phyloP scores from a whole-genome alignment of 768 basidiomycete genomes.

The Dendrothele bispora region DNA sequence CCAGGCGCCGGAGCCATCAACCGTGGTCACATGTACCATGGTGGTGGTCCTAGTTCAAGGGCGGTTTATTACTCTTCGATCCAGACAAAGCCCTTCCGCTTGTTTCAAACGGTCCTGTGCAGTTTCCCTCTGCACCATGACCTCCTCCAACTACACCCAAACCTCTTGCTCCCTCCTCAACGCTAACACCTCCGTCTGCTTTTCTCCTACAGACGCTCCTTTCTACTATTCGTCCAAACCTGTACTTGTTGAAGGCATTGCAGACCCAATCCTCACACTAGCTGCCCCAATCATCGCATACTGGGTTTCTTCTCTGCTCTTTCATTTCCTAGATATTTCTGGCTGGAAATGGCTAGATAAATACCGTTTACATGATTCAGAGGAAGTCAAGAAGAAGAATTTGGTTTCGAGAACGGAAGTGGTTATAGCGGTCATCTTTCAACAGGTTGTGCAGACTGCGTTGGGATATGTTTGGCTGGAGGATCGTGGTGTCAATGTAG shows the following conservation, averaged over 20 bases:
- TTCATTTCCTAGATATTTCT: slow-evolving; percentile 80
- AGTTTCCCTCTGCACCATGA: too few relatives aligned
- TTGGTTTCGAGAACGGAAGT: slow-evolving; percentile 72
- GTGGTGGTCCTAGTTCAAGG: too few relatives aligned
- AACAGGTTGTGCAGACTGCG: slow-evolving; percentile 82
- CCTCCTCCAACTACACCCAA: too few relatives aligned
- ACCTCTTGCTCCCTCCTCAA: too few relatives aligned
- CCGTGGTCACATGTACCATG: too few relatives aligned
- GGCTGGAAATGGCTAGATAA: slow-evolving; percentile 76
- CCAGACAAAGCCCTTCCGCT: too few relatives aligned
- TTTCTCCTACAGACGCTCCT: slow-evolving; percentile 36
- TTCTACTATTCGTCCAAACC: slow-evolving; percentile 54
- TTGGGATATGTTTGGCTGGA: slow-evolving; percentile 72
- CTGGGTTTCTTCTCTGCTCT: slow-evolving; percentile 80
- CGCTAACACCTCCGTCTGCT: slow-evolving; percentile 39
- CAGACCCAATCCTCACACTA: slow-evolving; percentile 73
- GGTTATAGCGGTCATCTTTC: slow-evolving; percentile 76
- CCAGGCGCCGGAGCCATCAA: too few relatives aligned
- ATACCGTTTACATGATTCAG: slow-evolving; percentile 86
- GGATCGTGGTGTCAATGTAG: slow-evolving; percentile 30
- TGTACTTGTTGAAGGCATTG: slow-evolving; percentile 51
- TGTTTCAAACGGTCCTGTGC: too few relatives aligned
- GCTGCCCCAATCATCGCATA: slow-evolving; percentile 78
- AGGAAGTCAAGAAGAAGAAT: slow-evolving; percentile 75
- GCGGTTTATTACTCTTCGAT: too few relatives aligned